phyloP scores from a whole-genome alignment of 2,329 filamentous ascomycete species.

The Fusarium nematophilum region DNA sequence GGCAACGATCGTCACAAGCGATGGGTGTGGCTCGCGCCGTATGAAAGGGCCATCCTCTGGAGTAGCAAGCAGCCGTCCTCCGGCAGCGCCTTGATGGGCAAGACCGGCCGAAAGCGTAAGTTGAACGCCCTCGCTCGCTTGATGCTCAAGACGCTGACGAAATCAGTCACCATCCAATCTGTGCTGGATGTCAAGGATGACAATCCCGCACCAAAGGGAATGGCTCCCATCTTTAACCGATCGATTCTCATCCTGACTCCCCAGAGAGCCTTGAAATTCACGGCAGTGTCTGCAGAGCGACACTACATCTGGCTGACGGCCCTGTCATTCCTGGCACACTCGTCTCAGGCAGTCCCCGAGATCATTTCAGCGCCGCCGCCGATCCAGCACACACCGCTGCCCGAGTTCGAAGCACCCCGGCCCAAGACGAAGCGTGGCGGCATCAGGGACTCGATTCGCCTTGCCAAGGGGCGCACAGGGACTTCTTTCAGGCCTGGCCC shows the following conservation, averaged over 20 bases:
- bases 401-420: slow-evolving; percentile 63
- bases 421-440: slow-evolving; percentile 61
- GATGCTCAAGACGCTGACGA: slow-evolving; percentile 46
- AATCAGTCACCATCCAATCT: slow-evolving; percentile 88
- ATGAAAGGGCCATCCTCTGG: slow-evolving; percentile 96
- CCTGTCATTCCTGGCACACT: slow-evolving; percentile 93
- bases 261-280: slow-evolving; percentile 94
- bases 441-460: slow-evolving; percentile 88
- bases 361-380: slow-evolving; percentile 68
- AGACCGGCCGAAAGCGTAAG: slow-evolving; percentile 94
- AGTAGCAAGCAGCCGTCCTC: slow-evolving; percentile 96
- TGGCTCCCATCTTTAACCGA: slow-evolving; percentile 79
- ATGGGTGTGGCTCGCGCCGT: slow-evolving; percentile 98
- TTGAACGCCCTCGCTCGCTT: slow-evolving; percentile 42
- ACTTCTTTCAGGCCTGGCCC: slow-evolving; percentile 57
- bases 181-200: slow-evolving; percentile 97
- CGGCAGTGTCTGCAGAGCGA: slow-evolving; percentile 81
- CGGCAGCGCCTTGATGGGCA: slow-evolving; percentile 89
- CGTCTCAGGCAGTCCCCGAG: slow-evolving; percentile 82
- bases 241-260: slow-evolving; percentile 96
- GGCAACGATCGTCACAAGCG: slow-evolving; percentile 88
- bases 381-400: slow-evolving; percentile 53
- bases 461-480: slow-evolving; percentile 78
- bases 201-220: slow-evolving; percentile 82
- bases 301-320: slow-evolving; percentile 97